phyloP scores from a whole-genome alignment of 257 asterid genomes.

The Perilla frutescens region DNA sequence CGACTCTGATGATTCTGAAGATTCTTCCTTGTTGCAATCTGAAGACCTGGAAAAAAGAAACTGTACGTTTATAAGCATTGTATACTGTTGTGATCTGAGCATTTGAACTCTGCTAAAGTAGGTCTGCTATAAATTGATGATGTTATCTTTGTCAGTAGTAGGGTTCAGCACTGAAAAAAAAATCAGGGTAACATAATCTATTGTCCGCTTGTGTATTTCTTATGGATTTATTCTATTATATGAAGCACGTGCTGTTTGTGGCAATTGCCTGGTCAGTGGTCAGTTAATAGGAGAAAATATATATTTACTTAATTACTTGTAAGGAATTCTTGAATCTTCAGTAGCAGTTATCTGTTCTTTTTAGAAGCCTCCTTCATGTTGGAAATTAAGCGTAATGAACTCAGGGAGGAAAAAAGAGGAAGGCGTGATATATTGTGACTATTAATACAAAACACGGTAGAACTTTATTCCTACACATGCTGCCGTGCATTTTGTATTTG shows the following conservation, averaged over 20 bases:
- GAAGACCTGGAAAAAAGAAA: constrained; percentile 46
- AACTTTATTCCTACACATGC: neutral
- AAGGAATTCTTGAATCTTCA: neutral
- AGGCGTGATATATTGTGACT: constrained; percentile 4
- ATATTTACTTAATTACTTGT: neutral
- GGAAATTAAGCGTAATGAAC: neutral
- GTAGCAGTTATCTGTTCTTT: neutral
- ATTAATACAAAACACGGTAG: neutral
- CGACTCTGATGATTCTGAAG: constrained; percentile 52
- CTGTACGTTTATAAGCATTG: constrained; percentile 47
- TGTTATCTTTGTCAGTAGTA: neutral
- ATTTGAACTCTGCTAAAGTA: constrained; percentile 21
- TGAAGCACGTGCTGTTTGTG: neutral
- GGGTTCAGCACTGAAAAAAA: neutral
- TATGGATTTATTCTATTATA: neutral
- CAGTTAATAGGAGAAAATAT: neutral
- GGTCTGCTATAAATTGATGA: neutral
- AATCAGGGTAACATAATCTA: neutral
- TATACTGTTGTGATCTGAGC: constrained; percentile 25
- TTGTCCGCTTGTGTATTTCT: neutral
- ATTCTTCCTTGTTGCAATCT: constrained; percentile 39
- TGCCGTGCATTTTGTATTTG: neutral
- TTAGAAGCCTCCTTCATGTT: constrained; percentile 2
- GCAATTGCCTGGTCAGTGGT: neutral
- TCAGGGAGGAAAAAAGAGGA: neutral